Conservation (phyloP, 2,329 filamentous ascomycete genomes). For the Pseudogymnoascus sp. region DNA sequence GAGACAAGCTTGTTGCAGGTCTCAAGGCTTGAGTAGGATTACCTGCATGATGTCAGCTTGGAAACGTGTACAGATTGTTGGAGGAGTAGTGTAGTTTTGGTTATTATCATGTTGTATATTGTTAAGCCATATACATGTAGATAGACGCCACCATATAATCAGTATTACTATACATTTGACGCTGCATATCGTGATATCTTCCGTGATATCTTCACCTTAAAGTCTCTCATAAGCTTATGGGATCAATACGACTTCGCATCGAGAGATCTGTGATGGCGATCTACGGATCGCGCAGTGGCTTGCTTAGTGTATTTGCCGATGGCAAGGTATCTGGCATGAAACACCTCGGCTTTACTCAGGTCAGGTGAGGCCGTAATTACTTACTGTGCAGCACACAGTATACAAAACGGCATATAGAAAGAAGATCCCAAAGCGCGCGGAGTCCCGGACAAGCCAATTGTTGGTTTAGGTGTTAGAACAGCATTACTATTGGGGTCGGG, state of each 20-base stretch:
- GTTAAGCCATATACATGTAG: neutral
- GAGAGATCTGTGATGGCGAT: neutral
- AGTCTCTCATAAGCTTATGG: neutral
- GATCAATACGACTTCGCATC: neutral
- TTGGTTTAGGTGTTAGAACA: neutral
- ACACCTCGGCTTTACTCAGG: neutral
- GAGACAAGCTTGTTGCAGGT: slow-evolving; percentile 6
- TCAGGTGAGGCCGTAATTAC: neutral
- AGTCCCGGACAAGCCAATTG: neutral
- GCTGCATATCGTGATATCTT: neutral
- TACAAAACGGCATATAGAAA: neutral
- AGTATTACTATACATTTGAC: neutral
- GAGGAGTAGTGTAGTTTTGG: neutral
- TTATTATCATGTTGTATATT: neutral
- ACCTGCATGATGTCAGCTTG: neutral
- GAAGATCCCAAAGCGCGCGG: neutral
- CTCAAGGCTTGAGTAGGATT: neutral
- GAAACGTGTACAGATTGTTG: neutral
- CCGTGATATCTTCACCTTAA: neutral
- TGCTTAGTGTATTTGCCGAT: neutral
- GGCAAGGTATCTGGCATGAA: neutral
- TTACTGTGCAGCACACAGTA: neutral
- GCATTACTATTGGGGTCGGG: neutral
- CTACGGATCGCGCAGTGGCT: neutral
- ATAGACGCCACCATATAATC: neutral